These are phyloP conservation scores for Penicillium freii DNA, from an alignment of 2,329 filamentous ascomycete genomes.

Conservation along the genomic window DNA sequence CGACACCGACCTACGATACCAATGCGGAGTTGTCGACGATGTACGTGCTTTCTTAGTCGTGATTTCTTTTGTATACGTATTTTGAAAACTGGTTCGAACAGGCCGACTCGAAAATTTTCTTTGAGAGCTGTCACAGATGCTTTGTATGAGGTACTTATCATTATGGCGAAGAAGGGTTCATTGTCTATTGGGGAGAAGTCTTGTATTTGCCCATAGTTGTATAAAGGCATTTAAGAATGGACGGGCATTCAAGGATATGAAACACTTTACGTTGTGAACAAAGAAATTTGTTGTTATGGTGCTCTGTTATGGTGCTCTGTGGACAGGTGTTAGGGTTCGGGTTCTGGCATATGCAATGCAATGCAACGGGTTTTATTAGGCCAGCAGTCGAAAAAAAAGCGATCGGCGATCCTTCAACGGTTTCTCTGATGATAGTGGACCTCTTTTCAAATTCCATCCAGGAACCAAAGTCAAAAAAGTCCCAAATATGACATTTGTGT, in stretches of 20 bases:
- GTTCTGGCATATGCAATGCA: neutral
- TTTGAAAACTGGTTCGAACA: slow-evolving; percentile 3
- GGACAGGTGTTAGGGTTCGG: neutral
- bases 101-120: slow-evolving; percentile 2
- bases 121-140: slow-evolving; percentile 51
- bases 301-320: neutral
- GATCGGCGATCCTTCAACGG: slow-evolving; percentile 6
- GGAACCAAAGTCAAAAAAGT: neutral
- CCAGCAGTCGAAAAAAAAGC: neutral
- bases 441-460: neutral
- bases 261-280: neutral
- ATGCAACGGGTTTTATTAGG: neutral
- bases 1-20: slow-evolving; percentile 53
- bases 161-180: slow-evolving; percentile 79
- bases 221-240: neutral
- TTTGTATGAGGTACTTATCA: slow-evolving; percentile 75
- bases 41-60: slow-evolving; percentile 26
- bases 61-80: neutral
- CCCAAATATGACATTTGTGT: neutral
- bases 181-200: slow-evolving; percentile 37
- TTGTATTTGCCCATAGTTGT: neutral
- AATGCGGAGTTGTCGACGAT: slow-evolving; percentile 56
- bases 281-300: neutral
- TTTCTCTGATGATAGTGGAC: neutral
- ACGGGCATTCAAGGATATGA: neutral